phyloP scores from a whole-genome alignment of 345 rosid species.

The Citrus unshiu region DNA sequence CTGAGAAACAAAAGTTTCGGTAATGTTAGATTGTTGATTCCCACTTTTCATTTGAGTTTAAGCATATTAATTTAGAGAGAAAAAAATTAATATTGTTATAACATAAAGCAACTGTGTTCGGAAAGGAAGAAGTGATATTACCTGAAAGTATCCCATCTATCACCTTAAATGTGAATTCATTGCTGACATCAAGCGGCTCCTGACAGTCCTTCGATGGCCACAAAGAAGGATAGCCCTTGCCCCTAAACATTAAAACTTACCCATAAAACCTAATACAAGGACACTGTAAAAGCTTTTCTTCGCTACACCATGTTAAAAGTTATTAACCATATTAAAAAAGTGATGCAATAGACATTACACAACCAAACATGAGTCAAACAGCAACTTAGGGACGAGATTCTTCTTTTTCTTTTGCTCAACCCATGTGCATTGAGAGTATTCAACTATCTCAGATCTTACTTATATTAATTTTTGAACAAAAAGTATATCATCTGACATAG shows the following conservation, averaged over 20 bases:
- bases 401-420: not conserved
- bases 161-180: conserved; percentile 58
- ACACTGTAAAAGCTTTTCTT: not conserved
- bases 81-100: not conserved
- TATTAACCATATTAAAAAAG: not conserved
- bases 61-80: not conserved
- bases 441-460: not conserved
- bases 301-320: not conserved
- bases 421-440: not conserved
- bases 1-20: conserved; percentile 23
- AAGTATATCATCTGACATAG: not conserved
- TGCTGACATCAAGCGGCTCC: conserved; percentile 75
- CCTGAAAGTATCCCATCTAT: conserved; percentile 81
- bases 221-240: conserved; percentile 58
- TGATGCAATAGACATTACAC: not conserved
- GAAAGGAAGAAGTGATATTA: conserved; percentile 12
- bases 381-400: not conserved
- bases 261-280: not conserved
- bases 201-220: conserved; percentile 75
- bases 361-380: not conserved
- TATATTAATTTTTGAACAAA: not conserved
- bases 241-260: conserved; percentile 37
- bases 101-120: not conserved
- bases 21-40: not conserved
- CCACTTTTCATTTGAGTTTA: not conserved